phyloP scores from a whole-genome alignment of 345 rosid genomes.

The Arabidopsis arenosa region DNA sequence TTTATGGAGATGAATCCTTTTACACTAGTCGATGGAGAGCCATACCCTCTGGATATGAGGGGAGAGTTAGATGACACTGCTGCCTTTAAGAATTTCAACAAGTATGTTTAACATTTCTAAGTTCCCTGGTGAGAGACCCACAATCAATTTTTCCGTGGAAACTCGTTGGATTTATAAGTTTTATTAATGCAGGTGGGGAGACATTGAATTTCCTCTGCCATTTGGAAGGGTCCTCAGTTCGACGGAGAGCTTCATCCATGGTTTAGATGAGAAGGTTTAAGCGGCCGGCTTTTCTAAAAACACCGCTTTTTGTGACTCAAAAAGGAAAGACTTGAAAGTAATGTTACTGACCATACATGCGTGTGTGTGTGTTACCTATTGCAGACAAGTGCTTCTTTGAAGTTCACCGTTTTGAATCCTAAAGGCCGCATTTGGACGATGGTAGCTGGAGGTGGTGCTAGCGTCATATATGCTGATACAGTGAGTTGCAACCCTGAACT shows the following conservation, averaged over 20 bases:
- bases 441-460: conserved; percentile 99
- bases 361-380: conserved; percentile 13
- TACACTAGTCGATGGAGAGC: conserved; percentile 82
- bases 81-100: conserved; percentile 92
- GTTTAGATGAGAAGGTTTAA: conserved; percentile 90
- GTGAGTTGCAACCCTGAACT: conserved; percentile 50
- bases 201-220: conserved; percentile 85
- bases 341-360: conserved; percentile 4
- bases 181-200: conserved; percentile 73
- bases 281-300: neutral
- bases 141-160: conserved; percentile 6
- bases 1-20: conserved; percentile 97
- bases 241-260: conserved; percentile 79
- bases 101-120: conserved; percentile 51
- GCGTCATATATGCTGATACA: conserved; percentile 97
- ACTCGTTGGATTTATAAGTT: conserved; percentile 21
- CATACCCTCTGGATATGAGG: conserved; percentile 96
- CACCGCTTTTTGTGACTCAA: neutral
- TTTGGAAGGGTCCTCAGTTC: conserved; percentile 93
- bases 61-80: conserved; percentile 98
- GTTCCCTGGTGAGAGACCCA: neutral
- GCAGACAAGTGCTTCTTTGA: conserved; percentile 97
- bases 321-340: neutral
- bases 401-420: conserved; percentile 91
- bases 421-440: conserved; percentile 98